A percentile compares a stretch with the other conserved stretches of the same genome.
These are phyloP conservation scores for Aspergillus carlsbadensis DNA, from an alignment of 495 filamentous ascomycete genomes.

Conservation along the genomic window DNA sequence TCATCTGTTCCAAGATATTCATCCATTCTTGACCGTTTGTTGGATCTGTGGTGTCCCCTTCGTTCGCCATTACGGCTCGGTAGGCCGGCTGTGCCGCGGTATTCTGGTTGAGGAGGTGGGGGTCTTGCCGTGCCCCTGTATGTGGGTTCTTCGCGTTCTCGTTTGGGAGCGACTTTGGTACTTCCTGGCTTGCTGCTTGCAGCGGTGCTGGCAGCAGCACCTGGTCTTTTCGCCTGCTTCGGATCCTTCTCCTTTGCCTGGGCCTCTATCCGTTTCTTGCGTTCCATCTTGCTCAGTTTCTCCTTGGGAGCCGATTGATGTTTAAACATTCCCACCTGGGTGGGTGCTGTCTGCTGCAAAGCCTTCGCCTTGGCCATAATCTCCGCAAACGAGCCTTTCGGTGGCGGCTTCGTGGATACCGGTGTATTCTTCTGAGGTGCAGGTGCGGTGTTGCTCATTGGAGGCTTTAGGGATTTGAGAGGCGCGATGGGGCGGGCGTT, in stretches of 20 bases:
- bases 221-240: constrained; percentile 26
- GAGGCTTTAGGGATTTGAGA: constrained; percentile 19
- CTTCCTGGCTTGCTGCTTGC: constrained; percentile 22
- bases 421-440: constrained; percentile 21
- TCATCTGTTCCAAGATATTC: constrained; percentile 51
- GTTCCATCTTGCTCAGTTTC: constrained; percentile 39
- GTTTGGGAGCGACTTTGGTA: constrained; percentile 21
- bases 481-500: constrained; percentile 22
- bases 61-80: constrained; percentile 34
- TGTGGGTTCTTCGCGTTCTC: constrained; percentile 30
- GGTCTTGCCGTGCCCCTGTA: constrained; percentile 57
- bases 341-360: constrained; percentile 35
- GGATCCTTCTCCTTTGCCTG: constrained; percentile 34
- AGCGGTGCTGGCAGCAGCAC: constrained; percentile 18
- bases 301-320: constrained; percentile 40
- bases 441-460: constrained; percentile 18
- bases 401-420: constrained; percentile 35
- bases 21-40: constrained; percentile 35
- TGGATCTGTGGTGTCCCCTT: constrained; percentile 26
- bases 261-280: constrained; percentile 38
- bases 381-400: constrained; percentile 44
- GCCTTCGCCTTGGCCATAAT: constrained; percentile 42
- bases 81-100: constrained; percentile 56
- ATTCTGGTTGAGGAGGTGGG: constrained; percentile 38
- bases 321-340: constrained; percentile 34